phyloP scores from a whole-genome alignment of 805 yeast species.

The Candida namnaoensis region DNA sequence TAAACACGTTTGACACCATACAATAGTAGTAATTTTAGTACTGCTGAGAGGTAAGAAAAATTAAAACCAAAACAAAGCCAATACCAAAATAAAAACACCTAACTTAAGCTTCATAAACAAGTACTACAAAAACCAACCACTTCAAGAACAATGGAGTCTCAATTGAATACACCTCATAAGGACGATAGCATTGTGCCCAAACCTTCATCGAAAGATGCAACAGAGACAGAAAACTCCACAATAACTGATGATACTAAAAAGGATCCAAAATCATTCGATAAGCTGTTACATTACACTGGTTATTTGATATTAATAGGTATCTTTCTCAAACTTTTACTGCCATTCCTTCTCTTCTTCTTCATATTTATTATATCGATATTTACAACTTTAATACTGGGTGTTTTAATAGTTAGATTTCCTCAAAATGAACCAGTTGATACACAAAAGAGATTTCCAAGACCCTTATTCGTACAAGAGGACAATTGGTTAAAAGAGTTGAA shows the following conservation, averaged over 20 bases:
- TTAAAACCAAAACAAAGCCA: too few species aligned
- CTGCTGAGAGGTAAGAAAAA: too few species aligned
- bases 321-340: slow-evolving; percentile 4
- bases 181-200: too few species aligned
- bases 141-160: too few species aligned
- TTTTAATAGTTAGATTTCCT: neutral
- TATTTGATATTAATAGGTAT: neutral
- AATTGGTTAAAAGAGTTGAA: slow-evolving; percentile 22
- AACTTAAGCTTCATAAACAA: too few species aligned
- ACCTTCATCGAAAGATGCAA: too few species aligned
- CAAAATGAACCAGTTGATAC: neutral
- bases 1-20: too few species aligned
- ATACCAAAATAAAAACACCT: too few species aligned
- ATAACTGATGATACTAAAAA: neutral
- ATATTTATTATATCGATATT: slow-evolving; percentile 6
- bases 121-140: too few species aligned
- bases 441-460: slow-evolving; percentile 9
- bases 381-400: too few species aligned
- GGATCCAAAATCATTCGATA: neutral
- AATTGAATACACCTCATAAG: too few species aligned
- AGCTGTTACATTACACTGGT: neutral
- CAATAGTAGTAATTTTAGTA: too few species aligned
- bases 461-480: slow-evolving; percentile 16
- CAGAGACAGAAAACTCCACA: neutral
- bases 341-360: slow-evolving; percentile 8